phyloP scores from a whole-genome alignment of 306 rosid species.

The Heteromeles arbutifolia region DNA sequence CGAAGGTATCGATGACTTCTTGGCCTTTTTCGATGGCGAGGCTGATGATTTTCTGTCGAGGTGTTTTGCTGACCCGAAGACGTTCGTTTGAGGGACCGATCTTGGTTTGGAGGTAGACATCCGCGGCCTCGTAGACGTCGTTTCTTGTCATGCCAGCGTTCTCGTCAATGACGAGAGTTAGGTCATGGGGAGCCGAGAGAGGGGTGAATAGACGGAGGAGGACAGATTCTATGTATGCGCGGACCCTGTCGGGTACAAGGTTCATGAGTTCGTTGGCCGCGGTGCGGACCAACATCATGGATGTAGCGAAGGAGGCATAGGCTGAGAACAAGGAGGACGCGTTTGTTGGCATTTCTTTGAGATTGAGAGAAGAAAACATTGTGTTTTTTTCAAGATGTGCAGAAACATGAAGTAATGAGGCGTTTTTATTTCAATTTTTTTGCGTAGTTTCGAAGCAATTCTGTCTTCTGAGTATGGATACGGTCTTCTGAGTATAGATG shows the following conservation, averaged over 20 bases:
- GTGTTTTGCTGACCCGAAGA: constrained; percentile 22
- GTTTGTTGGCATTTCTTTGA: constrained; percentile 8
- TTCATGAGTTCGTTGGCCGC: neutral
- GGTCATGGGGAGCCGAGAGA: neutral
- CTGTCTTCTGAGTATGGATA: no score
- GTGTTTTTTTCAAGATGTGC: no score
- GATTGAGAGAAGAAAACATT: constrained; percentile 5
- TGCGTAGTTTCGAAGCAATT: no score
- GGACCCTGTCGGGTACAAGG: neutral
- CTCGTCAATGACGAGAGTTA: constrained; percentile 23
- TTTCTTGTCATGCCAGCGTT: constrained; percentile 13
- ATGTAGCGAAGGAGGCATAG: constrained; percentile 29
- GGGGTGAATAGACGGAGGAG: constrained; percentile 13
- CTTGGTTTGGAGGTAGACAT: constrained; percentile 27
- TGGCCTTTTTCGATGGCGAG: constrained; percentile 19
- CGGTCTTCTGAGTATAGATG: no score
- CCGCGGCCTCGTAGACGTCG: constrained; percentile 34
- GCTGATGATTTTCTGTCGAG: constrained; percentile 18
- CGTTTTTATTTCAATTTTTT: no score
- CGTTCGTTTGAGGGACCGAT: constrained; percentile 8
- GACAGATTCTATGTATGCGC: constrained; percentile 11
- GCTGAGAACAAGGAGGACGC: constrained; percentile 33
- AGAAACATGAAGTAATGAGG: no score
- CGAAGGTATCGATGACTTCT: constrained; percentile 10
- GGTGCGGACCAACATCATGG: constrained; percentile 30